Conservation (phyloP, 176 grass and related monocot genomes). For the Eragrostis nindensis region DNA sequence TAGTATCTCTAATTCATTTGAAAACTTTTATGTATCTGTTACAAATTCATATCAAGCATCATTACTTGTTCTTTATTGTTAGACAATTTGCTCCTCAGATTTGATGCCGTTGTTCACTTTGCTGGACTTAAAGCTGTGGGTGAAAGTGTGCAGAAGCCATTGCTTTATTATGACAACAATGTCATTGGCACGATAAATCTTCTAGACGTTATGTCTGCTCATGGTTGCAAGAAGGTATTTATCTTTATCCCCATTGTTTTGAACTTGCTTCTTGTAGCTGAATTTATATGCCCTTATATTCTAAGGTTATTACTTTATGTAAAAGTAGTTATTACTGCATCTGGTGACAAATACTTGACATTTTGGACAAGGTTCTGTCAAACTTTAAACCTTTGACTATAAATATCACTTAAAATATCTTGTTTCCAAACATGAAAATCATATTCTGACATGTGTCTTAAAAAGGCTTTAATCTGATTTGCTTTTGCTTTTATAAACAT, state of each 20-base stretch:
- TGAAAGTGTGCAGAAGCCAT: constrained; percentile 81
- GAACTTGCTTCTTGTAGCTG: background rate
- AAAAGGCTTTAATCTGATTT: too few species aligned
- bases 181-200: constrained; percentile 79
- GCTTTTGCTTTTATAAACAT: too few species aligned
- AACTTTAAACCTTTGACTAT: background rate
- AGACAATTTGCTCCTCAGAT: constrained; percentile 49
- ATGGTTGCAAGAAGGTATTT: constrained; percentile 85
- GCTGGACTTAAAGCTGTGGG: constrained; percentile 89
- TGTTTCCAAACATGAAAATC: too few species aligned
- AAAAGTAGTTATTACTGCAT: background rate
- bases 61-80: constrained; percentile 43
- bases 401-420: too few species aligned
- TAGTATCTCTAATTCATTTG: constrained; percentile 23
- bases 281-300: constrained; percentile 32
- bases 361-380: background rate
- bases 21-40: constrained; percentile 19
- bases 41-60: constrained; percentile 20
- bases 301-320: constrained; percentile 18
- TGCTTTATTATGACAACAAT: constrained; percentile 94
- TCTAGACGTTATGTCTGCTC: constrained; percentile 83
- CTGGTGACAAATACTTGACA: background rate
- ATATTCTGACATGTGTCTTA: too few species aligned
- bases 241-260: background rate
- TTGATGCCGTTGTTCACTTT: constrained; percentile 84